Evolutionary conservation across 164 flowering plant species (phyloP).

Genomic region (Annona cherimola): DNA sequence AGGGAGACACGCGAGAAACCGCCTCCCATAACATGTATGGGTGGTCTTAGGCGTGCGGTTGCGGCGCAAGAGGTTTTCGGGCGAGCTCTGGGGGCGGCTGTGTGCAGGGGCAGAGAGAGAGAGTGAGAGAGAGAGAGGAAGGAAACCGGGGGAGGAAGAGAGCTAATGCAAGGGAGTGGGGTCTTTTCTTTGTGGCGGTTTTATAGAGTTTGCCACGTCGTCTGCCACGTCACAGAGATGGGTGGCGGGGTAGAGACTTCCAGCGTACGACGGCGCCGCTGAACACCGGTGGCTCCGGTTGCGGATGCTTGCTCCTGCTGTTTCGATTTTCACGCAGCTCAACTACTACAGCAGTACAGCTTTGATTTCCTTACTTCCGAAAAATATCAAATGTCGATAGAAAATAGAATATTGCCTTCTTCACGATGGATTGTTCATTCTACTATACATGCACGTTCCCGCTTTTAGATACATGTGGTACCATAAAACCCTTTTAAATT

Average conservation of each 20-base stretch:
- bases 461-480: too few species aligned
- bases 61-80: slow-evolving; percentile 18
- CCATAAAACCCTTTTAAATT: too few species aligned
- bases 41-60: slow-evolving; percentile 2
- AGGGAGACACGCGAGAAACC: slow-evolving; percentile 25
- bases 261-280: background rate
- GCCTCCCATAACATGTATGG: slow-evolving; percentile 30
- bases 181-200: slow-evolving; percentile 1
- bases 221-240: slow-evolving; percentile 6
- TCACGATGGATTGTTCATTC: too few species aligned
- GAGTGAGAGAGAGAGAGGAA: slow-evolving; percentile 7
- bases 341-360: too few species aligned
- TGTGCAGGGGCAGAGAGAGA: background rate
- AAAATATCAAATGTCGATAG: too few species aligned
- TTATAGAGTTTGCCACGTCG: slow-evolving; percentile 14
- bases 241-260: slow-evolving; percentile 1
- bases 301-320: background rate
- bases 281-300: background rate
- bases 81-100: too few species aligned
- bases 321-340: too few species aligned
- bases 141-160: slow-evolving; percentile 4
- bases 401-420: too few species aligned
- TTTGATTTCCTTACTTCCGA: too few species aligned
- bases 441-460: too few species aligned
- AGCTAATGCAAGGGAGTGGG: background rate